phyloP scores from a whole-genome alignment of 176 grass and related monocot genomes.

The Puya raimondii region DNA sequence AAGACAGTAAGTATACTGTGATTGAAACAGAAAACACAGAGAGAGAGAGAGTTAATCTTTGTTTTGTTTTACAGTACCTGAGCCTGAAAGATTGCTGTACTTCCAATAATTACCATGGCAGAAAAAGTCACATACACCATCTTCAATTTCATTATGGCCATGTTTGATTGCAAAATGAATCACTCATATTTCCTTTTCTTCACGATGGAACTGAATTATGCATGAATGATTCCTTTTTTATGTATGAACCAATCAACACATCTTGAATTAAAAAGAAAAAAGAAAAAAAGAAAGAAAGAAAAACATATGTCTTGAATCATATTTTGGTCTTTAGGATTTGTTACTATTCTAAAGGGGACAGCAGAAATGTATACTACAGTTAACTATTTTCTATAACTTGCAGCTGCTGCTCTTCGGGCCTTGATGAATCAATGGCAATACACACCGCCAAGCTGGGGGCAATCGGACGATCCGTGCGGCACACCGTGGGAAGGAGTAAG shows the following conservation, averaged over 20 bases:
- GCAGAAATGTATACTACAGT: background rate
- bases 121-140: background rate
- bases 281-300: slow-evolving; percentile 1
- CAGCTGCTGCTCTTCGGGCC: slow-evolving; percentile 58
- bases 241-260: background rate
- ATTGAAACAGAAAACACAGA: too few species aligned
- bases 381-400: slow-evolving; percentile 6
- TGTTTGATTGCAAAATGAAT: too few species aligned
- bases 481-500: slow-evolving; percentile 71
- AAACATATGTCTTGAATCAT: too few species aligned
- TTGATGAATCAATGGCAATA: slow-evolving; percentile 69
- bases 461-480: slow-evolving; percentile 68
- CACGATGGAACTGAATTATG: background rate
- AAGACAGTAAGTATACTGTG: slow-evolving; percentile 55
- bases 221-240: slow-evolving; percentile 1
- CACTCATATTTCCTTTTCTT: background rate
- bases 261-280: background rate
- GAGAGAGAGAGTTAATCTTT: too few species aligned
- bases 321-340: too few species aligned
- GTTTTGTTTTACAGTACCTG: background rate
- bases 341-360: too few species aligned
- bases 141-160: background rate
- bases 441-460: slow-evolving; percentile 60
- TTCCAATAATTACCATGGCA: background rate
- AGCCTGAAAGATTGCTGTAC: background rate